These are phyloP conservation scores for Podaxis sp. DNA, from an alignment of 768 basidiomycete species.

Conservation along the genomic window DNA sequence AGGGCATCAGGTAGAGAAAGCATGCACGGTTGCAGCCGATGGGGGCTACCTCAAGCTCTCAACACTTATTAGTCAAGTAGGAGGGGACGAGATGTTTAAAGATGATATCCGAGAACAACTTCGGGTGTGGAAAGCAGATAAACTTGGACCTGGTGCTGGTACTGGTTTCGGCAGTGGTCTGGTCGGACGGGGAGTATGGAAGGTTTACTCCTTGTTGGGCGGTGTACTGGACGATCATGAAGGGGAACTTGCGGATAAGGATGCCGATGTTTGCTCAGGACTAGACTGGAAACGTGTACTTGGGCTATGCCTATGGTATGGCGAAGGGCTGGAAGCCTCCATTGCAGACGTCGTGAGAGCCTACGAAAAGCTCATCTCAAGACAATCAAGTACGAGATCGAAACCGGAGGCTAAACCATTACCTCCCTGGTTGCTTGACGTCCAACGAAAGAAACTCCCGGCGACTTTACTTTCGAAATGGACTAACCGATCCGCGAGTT, in stretches of 20 bases:
- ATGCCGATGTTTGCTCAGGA: constrained; percentile 51
- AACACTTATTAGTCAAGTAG: constrained; percentile 83
- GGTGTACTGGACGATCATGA: constrained; percentile 62
- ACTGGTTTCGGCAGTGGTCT: constrained; percentile 29
- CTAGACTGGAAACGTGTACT: constrained; percentile 95
- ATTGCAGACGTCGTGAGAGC: constrained; percentile 64
- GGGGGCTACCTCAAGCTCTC: constrained; percentile 81
- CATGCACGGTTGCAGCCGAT: constrained; percentile 69
- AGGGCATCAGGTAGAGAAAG: constrained; percentile 84
- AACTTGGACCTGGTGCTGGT: constrained; percentile 33
- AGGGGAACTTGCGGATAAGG: constrained; percentile 42
- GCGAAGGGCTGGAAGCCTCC: constrained; percentile 62
- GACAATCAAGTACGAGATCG: constrained; percentile 39
- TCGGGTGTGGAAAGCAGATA: constrained; percentile 75
- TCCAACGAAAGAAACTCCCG: constrained; percentile 28
- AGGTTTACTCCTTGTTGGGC: constrained; percentile 78
- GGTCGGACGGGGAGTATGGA: constrained; percentile 55
- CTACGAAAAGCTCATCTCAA: constrained; percentile 45
- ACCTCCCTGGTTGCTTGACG: constrained; percentile 12
- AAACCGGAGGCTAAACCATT: constrained; percentile 46
- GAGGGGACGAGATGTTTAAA: constrained; percentile 70
- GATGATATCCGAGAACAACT: constrained; percentile 73
- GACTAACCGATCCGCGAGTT: constrained; percentile 13
- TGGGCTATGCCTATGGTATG: constrained; percentile 89
- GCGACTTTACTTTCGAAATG: constrained; percentile 7